phyloP scores from a whole-genome alignment of 2,329 filamentous ascomycete genomes.

The Cytospora schulzeri region DNA sequence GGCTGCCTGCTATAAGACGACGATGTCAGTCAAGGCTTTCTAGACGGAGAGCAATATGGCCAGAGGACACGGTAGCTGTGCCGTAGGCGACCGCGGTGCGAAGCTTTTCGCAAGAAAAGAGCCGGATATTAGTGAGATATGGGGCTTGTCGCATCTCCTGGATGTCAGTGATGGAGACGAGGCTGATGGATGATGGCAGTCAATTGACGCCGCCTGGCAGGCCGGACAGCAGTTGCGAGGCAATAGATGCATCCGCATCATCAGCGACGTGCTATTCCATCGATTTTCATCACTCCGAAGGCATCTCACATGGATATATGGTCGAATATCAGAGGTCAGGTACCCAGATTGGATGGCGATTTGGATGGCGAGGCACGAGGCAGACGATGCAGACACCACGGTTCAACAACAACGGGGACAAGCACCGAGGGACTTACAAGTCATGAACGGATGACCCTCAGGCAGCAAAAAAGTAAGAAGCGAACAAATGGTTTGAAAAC shows the following conservation, averaged over 20 bases:
- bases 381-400: conserved; percentile 32
- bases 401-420: conserved; percentile 32
- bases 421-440: conserved; percentile 48
- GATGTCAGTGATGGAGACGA: conserved; percentile 48
- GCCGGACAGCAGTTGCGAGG: conserved; percentile 30
- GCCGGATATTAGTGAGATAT: conserved; percentile 34
- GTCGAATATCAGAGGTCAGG: conserved; percentile 41
- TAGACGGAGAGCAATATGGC: conserved; percentile 37
- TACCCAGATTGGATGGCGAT: conserved; percentile 40
- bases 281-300: conserved; percentile 34
- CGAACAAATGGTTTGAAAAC: conserved; percentile 17
- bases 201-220: conserved; percentile 45
- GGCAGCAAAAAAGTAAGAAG: conserved; percentile 36
- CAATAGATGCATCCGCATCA: conserved; percentile 37
- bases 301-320: conserved; percentile 33
- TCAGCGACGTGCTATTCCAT: conserved; percentile 41
- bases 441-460: conserved; percentile 50
- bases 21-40: conserved; percentile 48
- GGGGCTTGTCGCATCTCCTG: conserved; percentile 47
- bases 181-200: conserved; percentile 49
- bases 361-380: conserved; percentile 39
- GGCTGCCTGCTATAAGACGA: conserved; percentile 59
- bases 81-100: conserved; percentile 39
- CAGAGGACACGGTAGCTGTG: conserved; percentile 33
- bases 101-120: conserved; percentile 32